Conservation (phyloP, 139 green algal species). For the Dunaliella primolecta region DNA sequence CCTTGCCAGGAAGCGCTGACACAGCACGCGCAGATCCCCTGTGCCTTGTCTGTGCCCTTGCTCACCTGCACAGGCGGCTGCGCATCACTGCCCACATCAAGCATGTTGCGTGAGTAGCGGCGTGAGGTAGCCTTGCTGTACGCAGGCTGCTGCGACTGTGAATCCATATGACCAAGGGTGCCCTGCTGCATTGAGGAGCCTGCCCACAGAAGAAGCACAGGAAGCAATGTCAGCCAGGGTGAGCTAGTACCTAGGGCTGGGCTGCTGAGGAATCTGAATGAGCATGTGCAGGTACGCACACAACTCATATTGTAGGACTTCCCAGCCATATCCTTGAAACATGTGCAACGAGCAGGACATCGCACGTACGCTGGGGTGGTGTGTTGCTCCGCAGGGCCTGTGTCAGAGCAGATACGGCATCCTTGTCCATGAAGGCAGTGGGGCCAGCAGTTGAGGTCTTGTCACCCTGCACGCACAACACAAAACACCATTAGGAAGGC, state of each 20-base stretch:
- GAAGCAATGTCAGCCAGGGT: too few species aligned
- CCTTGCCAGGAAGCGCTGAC: too few species aligned
- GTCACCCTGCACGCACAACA: not conserved
- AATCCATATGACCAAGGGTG: not conserved
- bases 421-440: not conserved
- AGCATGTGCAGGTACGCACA: not conserved
- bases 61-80: not conserved
- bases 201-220: too few species aligned
- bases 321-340: too few species aligned
- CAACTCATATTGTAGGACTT: not conserved
- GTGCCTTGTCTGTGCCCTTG: too few species aligned
- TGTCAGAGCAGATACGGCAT: not conserved
- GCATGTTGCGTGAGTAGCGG: not conserved
- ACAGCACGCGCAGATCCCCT: too few species aligned
- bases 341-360: not conserved
- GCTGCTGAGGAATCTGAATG: too few species aligned
- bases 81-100: not conserved
- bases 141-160: not conserved
- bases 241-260: too few species aligned
- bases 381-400: not conserved
- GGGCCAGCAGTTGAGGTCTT: not conserved
- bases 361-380: not conserved
- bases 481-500: too few species aligned
- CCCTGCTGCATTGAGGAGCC: not conserved
- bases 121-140: not conserved